Evolutionary conservation across 164 flowering plant genomes (phyloP).

Genomic region (Houttuynia cordata): DNA sequence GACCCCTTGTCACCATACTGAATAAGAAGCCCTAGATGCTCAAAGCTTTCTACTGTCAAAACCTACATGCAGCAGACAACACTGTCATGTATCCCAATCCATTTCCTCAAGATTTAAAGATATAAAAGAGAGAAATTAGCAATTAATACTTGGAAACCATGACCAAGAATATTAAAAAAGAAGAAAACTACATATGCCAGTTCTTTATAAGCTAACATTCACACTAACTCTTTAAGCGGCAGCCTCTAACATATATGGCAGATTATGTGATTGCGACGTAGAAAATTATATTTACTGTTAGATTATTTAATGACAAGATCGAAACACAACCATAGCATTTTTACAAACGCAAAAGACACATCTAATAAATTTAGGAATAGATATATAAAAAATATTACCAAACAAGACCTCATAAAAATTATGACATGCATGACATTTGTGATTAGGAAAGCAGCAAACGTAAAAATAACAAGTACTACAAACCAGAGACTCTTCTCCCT

Average conservation of each 20-base stretch:
- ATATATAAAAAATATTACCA: too few species aligned
- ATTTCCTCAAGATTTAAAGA: too few species aligned
- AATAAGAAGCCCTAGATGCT: conserved; percentile 81
- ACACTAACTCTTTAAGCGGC: too few species aligned
- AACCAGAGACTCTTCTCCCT: conserved; percentile 84
- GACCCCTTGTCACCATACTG: conserved; percentile 77
- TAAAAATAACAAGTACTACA: conserved; percentile 9
- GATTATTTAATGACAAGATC: too few species aligned
- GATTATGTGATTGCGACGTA: too few species aligned
- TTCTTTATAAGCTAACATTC: too few species aligned
- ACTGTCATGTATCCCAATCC: too few species aligned
- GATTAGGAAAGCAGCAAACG: conserved; percentile 1
- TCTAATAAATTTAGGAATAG: background rate
- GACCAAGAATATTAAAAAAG: background rate
- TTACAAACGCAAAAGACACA: background rate
- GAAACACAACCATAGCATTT: background rate
- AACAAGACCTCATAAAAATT: background rate
- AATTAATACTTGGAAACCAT: too few species aligned
- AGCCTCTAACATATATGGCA: too few species aligned
- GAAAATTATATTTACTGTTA: too few species aligned
- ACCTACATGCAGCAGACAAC: conserved; percentile 30
- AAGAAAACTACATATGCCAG: background rate
- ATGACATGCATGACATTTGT: background rate
- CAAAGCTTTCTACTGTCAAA: conserved; percentile 74
- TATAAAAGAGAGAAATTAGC: too few species aligned